phyloP scores from a whole-genome alignment of 2,329 filamentous ascomycete genomes.

The Microsporum audouinii region DNA sequence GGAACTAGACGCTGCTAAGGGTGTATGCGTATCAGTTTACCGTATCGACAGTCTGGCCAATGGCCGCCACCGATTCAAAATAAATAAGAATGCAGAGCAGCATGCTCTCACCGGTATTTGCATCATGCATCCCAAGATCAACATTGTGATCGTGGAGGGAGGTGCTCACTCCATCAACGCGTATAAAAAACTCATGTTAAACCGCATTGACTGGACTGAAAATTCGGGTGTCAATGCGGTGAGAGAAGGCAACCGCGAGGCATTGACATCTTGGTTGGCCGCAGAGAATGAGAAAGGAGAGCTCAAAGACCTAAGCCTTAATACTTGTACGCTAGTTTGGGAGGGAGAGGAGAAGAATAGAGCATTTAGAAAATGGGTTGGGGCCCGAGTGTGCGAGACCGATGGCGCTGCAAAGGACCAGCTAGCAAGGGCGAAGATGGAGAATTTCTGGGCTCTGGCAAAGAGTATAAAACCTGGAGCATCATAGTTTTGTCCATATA shows the following conservation, averaged over 20 bases:
- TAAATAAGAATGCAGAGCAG: conserved; percentile 86
- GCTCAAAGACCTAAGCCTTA: conserved; percentile 68
- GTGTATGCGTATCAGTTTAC: conserved; percentile 78
- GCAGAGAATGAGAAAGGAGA: conserved; percentile 67
- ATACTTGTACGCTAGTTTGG: conserved; percentile 75
- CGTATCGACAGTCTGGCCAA: conserved; percentile 82
- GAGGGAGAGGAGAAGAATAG: conserved; percentile 77
- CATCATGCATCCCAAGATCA: conserved; percentile 80
- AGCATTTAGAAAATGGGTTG: conserved; percentile 77
- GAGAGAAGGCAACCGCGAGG: conserved; percentile 48
- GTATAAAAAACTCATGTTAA: conserved; percentile 87
- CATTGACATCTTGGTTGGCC: conserved; percentile 60
- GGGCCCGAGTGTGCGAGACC: conserved; percentile 74
- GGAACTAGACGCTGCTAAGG: conserved; percentile 75
- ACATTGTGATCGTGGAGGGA: conserved; percentile 82
- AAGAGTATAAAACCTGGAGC: conserved; percentile 47
- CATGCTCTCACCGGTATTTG: conserved; percentile 78
- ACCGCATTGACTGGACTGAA: conserved; percentile 90
- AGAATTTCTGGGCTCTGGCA: conserved; percentile 87
- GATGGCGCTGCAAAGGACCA: conserved; percentile 78
- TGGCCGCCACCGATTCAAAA: conserved; percentile 85
- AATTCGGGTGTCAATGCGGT: conserved; percentile 57
- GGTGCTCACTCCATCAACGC: conserved; percentile 69
- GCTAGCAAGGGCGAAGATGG: conserved; percentile 71
- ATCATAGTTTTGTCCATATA: not conserved